phyloP scores from a whole-genome alignment of 2,329 filamentous ascomycete genomes.

The Paraphoma sp. region DNA sequence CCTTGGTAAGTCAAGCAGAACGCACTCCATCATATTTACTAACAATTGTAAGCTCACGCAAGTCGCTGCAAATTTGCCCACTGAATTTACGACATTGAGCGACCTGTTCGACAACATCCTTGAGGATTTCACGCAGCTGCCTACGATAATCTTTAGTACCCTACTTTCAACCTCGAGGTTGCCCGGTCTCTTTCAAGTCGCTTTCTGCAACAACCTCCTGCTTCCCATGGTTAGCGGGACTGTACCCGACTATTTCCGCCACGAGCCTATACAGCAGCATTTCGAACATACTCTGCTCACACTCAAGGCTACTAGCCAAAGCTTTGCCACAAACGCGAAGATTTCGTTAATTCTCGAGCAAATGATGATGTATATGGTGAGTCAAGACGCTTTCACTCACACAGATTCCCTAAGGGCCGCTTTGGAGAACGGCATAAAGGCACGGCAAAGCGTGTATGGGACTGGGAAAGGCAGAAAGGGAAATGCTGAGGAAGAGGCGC shows the following conservation, averaged over 20 bases:
- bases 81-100: constrained; percentile 58
- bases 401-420: constrained; percentile 50
- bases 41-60: constrained; percentile 41
- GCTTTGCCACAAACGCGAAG: constrained; percentile 42
- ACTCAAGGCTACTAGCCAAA: constrained; percentile 29
- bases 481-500: constrained; percentile 43
- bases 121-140: constrained; percentile 64
- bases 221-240: constrained; percentile 31
- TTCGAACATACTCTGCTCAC: constrained; percentile 36
- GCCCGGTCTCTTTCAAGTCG: constrained; percentile 52
- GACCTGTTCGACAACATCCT: constrained; percentile 67
- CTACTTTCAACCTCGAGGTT: constrained; percentile 60
- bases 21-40: constrained; percentile 10
- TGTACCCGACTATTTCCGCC: constrained; percentile 33
- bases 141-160: constrained; percentile 63
- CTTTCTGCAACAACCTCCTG: constrained; percentile 51
- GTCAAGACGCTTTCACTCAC: constrained; percentile 19
- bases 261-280: constrained; percentile 34
- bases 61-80: constrained; percentile 47
- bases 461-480: constrained; percentile 55
- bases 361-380: constrained; percentile 40
- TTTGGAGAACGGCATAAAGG: constrained; percentile 60
- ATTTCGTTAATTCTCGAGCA: constrained; percentile 44
- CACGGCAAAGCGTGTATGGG: constrained; percentile 53
- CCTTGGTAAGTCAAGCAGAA: constrained; percentile 53